phyloP scores from a whole-genome alignment of 202 grass and related monocot species.

The Panicum hallii region DNA sequence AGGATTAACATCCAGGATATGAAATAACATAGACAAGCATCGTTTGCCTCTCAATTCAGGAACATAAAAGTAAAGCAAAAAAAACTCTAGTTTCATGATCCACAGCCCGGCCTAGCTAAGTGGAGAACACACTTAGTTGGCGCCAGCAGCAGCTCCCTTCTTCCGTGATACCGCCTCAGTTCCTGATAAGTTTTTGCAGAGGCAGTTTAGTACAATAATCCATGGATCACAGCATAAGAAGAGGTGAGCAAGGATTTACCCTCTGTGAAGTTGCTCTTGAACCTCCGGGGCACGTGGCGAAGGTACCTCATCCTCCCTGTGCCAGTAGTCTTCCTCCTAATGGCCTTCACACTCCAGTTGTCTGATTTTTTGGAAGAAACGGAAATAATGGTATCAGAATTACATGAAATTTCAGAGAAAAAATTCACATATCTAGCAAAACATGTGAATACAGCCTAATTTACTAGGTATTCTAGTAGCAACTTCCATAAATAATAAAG shows the following conservation, averaged over 20 bases:
- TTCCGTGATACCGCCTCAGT: slow-evolving; percentile 72
- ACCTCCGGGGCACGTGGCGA: slow-evolving; percentile 69
- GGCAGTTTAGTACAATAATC: neutral
- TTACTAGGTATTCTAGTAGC: too few relatives aligned
- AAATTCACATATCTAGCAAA: neutral
- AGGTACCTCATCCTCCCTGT: slow-evolving; percentile 85
- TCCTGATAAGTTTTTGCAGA: slow-evolving; percentile 20
- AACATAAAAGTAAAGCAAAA: slow-evolving; percentile 42
- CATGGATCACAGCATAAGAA: neutral
- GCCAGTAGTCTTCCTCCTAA: slow-evolving; percentile 79
- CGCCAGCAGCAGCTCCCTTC: slow-evolving; percentile 57
- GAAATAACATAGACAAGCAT: slow-evolving; percentile 43
- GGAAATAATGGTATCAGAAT: neutral
- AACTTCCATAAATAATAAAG: too few relatives aligned
- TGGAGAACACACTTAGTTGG: slow-evolving; percentile 40
- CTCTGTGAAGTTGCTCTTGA: slow-evolving; percentile 92
- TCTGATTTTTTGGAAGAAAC: slow-evolving; percentile 42
- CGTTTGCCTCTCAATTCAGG: neutral
- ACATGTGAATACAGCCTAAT: neutral
- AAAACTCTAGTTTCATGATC: slow-evolving; percentile 20
- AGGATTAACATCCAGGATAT: slow-evolving; percentile 33
- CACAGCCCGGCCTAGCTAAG: neutral
- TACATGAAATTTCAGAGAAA: neutral
- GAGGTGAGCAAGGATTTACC: slow-evolving; percentile 35
- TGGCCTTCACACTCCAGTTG: slow-evolving; percentile 88